These are phyloP conservation scores for Meripilus lineatus DNA, from an alignment of 1,284 basidiomycete genomes.

Conservation along the genomic window DNA sequence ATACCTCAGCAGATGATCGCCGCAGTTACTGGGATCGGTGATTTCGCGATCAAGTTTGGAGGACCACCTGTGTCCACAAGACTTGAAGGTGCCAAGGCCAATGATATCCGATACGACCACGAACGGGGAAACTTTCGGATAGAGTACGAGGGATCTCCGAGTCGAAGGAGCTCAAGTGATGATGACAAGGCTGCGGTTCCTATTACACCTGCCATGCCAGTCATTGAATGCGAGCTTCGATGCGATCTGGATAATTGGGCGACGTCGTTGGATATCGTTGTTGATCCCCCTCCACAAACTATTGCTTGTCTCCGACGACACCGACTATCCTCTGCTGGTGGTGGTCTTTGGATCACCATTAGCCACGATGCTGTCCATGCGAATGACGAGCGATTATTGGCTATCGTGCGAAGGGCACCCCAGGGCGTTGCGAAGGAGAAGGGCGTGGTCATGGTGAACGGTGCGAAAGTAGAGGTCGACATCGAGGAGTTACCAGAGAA, in stretches of 20 bases:
- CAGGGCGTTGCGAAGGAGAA: constrained; percentile 59
- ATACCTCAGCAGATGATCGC: constrained; percentile 91
- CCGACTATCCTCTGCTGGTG: constrained; percentile 81
- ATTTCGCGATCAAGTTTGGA: constrained; percentile 92
- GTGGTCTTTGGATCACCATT: constrained; percentile 95
- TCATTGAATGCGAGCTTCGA: constrained; percentile 90
- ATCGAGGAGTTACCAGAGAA: constrained; percentile 85
- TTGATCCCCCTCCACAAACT: constrained; percentile 89
- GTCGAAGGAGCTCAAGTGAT: constrained; percentile 35
- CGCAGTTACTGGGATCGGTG: constrained; percentile 84
- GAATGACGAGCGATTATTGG: constrained; percentile 70
- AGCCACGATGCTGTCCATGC: constrained; percentile 81
- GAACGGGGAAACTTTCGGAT: constrained; percentile 80
- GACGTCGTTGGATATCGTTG: constrained; percentile 80
- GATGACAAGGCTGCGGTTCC: constrained; percentile 10
- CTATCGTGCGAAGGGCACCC: constrained; percentile 74
- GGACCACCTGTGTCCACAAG: constrained; percentile 89
- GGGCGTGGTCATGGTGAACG: constrained; percentile 86
- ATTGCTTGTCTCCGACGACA: constrained; percentile 87
- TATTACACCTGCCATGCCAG: constrained; percentile 34
- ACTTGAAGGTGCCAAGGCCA: constrained; percentile 74
- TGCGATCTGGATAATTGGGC: constrained; percentile 96
- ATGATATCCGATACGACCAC: constrained; percentile 80
- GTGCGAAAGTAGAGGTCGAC: constrained; percentile 83
- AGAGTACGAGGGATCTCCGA: constrained; percentile 75